Percentiles rank a stretch among this genome's conserved stretches.
Conservation (phyloP, 2,329 filamentous ascomycete species). For the Calonectria montana region DNA sequence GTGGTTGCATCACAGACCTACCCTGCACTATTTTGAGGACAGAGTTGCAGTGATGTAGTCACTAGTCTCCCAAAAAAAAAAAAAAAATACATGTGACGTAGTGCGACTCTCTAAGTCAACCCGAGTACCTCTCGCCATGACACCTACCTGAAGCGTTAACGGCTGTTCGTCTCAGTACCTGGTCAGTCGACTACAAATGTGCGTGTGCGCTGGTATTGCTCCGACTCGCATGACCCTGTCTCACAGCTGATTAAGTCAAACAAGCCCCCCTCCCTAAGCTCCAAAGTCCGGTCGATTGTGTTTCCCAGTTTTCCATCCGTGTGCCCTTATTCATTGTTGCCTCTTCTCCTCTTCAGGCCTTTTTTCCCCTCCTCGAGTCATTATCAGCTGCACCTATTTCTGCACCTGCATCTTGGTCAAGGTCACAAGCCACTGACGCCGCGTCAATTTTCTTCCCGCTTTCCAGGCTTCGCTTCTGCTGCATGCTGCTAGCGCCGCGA, state of each 20-base stretch:
- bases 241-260: conserved; percentile 23
- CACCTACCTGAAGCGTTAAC: conserved; percentile 20
- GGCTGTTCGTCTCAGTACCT: conserved; percentile 5
- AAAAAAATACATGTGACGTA: conserved; percentile 36
- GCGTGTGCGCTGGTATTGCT: conserved; percentile 7
- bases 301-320: conserved; percentile 10
- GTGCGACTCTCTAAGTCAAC: neutral
- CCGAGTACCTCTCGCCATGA: conserved; percentile 31
- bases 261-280: neutral
- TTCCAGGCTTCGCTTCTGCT: conserved; percentile 37
- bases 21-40: neutral
- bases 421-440: conserved; percentile 47
- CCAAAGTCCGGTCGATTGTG: conserved; percentile 14
- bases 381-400: conserved; percentile 38
- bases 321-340: conserved; percentile 3
- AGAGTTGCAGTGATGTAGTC: conserved; percentile 37
- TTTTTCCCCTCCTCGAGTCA: conserved; percentile 26
- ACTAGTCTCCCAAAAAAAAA: neutral
- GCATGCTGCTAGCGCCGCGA: conserved; percentile 39
- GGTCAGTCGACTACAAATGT: neutral
- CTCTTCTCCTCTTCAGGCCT: conserved; percentile 21
- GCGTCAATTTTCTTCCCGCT: conserved; percentile 43
- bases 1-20: neutral
- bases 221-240: conserved; percentile 22
- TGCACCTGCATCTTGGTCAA: conserved; percentile 12